phyloP scores from a whole-genome alignment of 805 yeast species.

The Naumovozyma dairenensis region DNA sequence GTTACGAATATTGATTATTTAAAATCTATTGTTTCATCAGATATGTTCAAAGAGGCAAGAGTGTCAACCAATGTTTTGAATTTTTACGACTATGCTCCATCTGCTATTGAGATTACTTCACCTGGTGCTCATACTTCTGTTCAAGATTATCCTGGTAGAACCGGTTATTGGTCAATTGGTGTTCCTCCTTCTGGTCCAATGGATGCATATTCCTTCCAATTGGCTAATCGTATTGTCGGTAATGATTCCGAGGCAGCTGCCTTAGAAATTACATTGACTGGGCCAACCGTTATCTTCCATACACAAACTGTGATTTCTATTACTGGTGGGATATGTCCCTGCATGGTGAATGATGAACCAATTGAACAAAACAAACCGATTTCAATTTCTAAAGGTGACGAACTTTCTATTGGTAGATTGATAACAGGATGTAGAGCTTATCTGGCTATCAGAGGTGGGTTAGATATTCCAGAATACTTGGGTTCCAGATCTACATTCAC shows the following conservation, averaged over 20 bases:
- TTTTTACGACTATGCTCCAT: constrained; percentile 65
- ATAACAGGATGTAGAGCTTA: constrained; percentile 80
- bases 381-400: constrained; percentile 62
- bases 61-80: constrained; percentile 86
- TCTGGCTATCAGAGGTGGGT: constrained; percentile 83
- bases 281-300: constrained; percentile 82
- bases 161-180: constrained; percentile 58
- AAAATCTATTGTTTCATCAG: constrained; percentile 72
- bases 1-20: constrained; percentile 84
- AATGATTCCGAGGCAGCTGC: constrained; percentile 78
- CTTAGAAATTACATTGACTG: constrained; percentile 76
- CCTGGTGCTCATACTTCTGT: constrained; percentile 97
- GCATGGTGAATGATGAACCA: constrained; percentile 51
- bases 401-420: constrained; percentile 71
- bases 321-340: constrained; percentile 75
- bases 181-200: constrained; percentile 99
- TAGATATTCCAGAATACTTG: constrained; percentile 86
- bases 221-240: constrained; percentile 87
- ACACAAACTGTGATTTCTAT: constrained; percentile 66
- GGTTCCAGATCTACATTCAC: constrained; percentile 98
- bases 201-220: constrained; percentile 85
- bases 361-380: constrained; percentile 68
- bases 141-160: constrained; percentile 91
- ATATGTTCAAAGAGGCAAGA: constrained; percentile 73
- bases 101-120: constrained; percentile 70